Evolutionary conservation across 2,329 filamentous ascomycete genomes (phyloP).

Genomic region (Hortaea sp.): DNA sequence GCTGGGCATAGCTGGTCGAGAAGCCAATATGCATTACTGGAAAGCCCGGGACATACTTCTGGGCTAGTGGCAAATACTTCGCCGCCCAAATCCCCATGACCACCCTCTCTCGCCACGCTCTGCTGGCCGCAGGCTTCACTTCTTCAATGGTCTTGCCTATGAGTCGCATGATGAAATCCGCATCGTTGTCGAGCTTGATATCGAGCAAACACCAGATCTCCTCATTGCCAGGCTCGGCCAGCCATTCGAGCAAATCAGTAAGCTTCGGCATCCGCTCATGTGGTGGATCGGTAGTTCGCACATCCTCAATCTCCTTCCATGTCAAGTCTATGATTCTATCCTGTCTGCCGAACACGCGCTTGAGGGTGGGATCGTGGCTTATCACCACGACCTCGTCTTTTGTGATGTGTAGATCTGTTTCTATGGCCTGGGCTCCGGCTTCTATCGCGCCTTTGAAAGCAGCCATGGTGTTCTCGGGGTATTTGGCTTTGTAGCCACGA

Average conservation of each 20-base stretch:
- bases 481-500: conserved; percentile 65
- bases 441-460: conserved; percentile 66
- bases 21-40: conserved; percentile 59
- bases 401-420: conserved; percentile 80
- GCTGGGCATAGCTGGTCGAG: conserved; percentile 56
- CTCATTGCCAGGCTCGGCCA: conserved; percentile 54
- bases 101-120: conserved; percentile 62
- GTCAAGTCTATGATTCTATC: conserved; percentile 64
- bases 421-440: conserved; percentile 68
- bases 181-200: conserved; percentile 71
- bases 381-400: conserved; percentile 77
- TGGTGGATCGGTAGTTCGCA: conserved; percentile 59
- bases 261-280: conserved; percentile 64
- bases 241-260: conserved; percentile 60
- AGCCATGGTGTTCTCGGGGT: conserved; percentile 77
- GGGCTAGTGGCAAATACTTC: conserved; percentile 56
- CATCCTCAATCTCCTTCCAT: conserved; percentile 60
- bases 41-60: conserved; percentile 52
- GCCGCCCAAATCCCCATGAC: conserved; percentile 77
- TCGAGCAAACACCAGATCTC: conserved; percentile 75
- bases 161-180: conserved; percentile 58
- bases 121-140: conserved; percentile 14
- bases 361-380: conserved; percentile 56
- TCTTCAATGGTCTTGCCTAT: conserved; percentile 53
- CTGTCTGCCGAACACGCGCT: conserved; percentile 71